Evolutionary conservation across 805 yeast genomes (phyloP), one percentile per base, ranked within the genome.

Genomic region (Zygosaccharomyces siamensis): DNA sequence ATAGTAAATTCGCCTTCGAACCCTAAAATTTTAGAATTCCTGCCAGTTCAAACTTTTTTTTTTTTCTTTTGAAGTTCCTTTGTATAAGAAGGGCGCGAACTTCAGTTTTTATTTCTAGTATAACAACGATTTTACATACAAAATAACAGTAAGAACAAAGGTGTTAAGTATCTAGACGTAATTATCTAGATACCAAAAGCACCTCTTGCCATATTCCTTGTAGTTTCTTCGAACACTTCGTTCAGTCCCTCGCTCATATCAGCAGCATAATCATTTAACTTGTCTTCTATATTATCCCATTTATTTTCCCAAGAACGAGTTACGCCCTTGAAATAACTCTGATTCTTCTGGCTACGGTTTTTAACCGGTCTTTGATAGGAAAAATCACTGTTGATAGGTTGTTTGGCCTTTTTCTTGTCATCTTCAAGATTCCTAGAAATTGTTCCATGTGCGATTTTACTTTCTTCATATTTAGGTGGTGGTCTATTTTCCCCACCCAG

Each of bases 401-500:
- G 46, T 33, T 12, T 31, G 7, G 24, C 24, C 32, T 30, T 51
- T 47, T 50, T 51, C 50, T 27, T 68, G 57, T 47, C 60, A 56
- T 51, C 49, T 47, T 51, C 50, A 23, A 68, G 57, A 46, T 61
- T 57, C 28, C 58, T 24, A 7, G 70, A 59, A 6, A 71, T 46
- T 2, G 67, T 72, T 48, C 76, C 79, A 53, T 49, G 67, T 1
- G 84, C 85, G 48, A 84, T 64, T 18, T 71, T 73, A 45, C 82
- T 78, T 56, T 87, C 95, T 24, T 73, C 71, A 46, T 75, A 73
- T 59, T 79, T 81, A 1, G 83, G 73, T 18, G 75, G 69, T 39
- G 84, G 80, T 53, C 96, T 76, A 46, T 80, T 78, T 0, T 83
- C 83, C 0, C 97, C 97, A 4, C 86, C 87, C 33, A 92, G 74